Base-by-base conservation (phyloP, 768 basidiomycete species). In the Tulasnella sp. region DNA sequence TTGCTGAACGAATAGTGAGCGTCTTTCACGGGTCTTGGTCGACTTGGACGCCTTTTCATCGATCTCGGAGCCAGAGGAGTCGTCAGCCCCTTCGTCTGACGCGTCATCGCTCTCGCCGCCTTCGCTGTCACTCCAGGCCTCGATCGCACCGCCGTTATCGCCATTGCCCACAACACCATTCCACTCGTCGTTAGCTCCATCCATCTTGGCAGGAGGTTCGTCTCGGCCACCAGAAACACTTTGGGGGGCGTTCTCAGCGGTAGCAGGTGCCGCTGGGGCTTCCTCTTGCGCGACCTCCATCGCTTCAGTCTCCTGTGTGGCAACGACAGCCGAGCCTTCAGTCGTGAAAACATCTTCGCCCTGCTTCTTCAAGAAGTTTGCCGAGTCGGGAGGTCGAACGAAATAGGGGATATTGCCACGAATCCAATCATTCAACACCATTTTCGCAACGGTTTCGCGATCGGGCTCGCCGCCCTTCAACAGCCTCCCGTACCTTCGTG, bases 341-440 rank as follows among this genome's bases (percentile, higher is more conserved):
- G 45, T 31, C 4, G 35, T 12, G 17, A 23, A 9, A 1, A 15
- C 41, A 12, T 23, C 55, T 21, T 8, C 31, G 15, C 37, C 46
- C 5, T 32, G 29, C 55, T 57, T 57, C 55, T 45, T 57, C 43
- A 57, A 25, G 29, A 32, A 57, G 23, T 45, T 46, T 9, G 19
- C 41, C 4, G 55, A 57, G 17, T 89, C 90, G 55, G 94, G 94
- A 12, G 96, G 96, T 11, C 84, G 67, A 35, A 91, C 92, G 65
- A 97, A 99, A 75, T 83, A 99, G 17, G 96, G 96, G 65, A 99
- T 94, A 63, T 90, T 84, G 6, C 94, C 96, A 43, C 96, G 75
- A 58, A 97, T 91, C 94, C 94, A 97, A 68, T 97, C 96, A 68
- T 83, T 88, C 65, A 99, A 70, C 45, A 98, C 73, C 68, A 99